A percentile compares a stretch with the other conserved stretches of the same genome.
Evolutionary conservation across 257 asterid species (phyloP).

Genomic region (Salvia hispanica): DNA sequence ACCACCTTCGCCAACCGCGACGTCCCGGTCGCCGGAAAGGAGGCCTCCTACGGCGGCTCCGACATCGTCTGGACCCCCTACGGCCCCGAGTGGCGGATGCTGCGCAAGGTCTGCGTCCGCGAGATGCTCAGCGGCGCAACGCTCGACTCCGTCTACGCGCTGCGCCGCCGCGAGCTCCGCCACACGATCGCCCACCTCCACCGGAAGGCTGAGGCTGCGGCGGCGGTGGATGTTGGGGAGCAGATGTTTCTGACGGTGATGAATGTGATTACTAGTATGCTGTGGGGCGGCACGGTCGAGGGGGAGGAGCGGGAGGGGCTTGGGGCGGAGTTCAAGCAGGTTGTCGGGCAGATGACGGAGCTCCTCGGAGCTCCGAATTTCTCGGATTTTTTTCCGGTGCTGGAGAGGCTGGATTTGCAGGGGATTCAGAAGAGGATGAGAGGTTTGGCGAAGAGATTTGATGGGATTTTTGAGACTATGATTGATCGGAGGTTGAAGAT

Average conservation of each 20-base stretch:
- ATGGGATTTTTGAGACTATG: conserved; percentile 53
- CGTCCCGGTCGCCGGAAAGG: conserved; percentile 60
- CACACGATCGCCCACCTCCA: conserved; percentile 44
- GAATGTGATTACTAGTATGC: conserved; percentile 76
- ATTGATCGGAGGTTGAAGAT: conserved; percentile 47
- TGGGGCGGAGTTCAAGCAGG: conserved; percentile 61
- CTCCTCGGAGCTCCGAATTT: conserved; percentile 59
- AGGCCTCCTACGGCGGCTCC: conserved; percentile 61
- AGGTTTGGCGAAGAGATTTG: conserved; percentile 47
- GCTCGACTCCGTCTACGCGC: conserved; percentile 55
- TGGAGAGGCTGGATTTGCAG: conserved; percentile 70
- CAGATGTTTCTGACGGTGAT: conserved; percentile 63
- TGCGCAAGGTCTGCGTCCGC: conserved; percentile 61
- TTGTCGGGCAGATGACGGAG: conserved; percentile 53
- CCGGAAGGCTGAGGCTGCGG: conserved; percentile 38
- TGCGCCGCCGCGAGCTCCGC: conserved; percentile 55
- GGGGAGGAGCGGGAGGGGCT: conserved; percentile 55
- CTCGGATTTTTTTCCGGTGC: conserved; percentile 66
- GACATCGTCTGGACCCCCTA: conserved; percentile 73
- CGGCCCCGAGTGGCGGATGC: conserved; percentile 80
- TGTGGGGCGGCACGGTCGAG: conserved; percentile 75
- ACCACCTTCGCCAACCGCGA: conserved; percentile 70
- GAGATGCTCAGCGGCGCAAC: conserved; percentile 59
- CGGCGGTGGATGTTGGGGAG: conserved; percentile 56
- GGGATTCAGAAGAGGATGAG: conserved; percentile 60